Conservation (phyloP, 805 yeast species). For the Candida coquimbonensis region DNA sequence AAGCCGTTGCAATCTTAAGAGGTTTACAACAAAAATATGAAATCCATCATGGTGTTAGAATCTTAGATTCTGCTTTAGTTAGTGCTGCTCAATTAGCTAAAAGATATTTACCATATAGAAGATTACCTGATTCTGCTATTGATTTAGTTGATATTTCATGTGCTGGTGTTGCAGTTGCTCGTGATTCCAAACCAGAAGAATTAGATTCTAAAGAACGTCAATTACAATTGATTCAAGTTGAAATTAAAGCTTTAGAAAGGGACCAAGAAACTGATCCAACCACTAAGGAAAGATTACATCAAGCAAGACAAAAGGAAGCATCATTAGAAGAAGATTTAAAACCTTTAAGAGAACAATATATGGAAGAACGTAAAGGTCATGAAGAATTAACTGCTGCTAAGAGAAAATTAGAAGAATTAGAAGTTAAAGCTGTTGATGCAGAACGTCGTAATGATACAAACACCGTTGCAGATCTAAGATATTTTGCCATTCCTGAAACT, state of each 20-base stretch:
- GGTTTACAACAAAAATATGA: conserved; percentile 94
- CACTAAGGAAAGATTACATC: conserved; percentile 78
- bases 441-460: conserved; percentile 95
- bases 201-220: conserved; percentile 90
- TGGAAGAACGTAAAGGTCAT: conserved; percentile 84
- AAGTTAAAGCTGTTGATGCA: conserved; percentile 89
- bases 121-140: conserved; percentile 94
- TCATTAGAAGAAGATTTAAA: conserved; percentile 76
- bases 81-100: conserved; percentile 93
- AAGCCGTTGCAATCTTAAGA: conserved; percentile 92
- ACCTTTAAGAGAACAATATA: conserved; percentile 80
- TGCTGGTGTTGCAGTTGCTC: conserved; percentile 94
- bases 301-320: conserved; percentile 74
- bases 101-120: conserved; percentile 89
- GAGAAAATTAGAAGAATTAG: conserved; percentile 86
- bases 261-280: conserved; percentile 79
- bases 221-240: conserved; percentile 86
- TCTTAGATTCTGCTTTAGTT: conserved; percentile 88
- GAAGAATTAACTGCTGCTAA: conserved; percentile 86
- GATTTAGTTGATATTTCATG: conserved; percentile 95
- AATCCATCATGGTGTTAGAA: conserved; percentile 96
- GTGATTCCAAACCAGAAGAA: conserved; percentile 97
- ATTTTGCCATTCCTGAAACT: conserved; percentile 95
- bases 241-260: conserved; percentile 93
- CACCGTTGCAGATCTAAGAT: conserved; percentile 91